Conservation (phyloP, 2,329 filamentous ascomycete genomes). For the Verticillium nonalfalfae region DNA sequence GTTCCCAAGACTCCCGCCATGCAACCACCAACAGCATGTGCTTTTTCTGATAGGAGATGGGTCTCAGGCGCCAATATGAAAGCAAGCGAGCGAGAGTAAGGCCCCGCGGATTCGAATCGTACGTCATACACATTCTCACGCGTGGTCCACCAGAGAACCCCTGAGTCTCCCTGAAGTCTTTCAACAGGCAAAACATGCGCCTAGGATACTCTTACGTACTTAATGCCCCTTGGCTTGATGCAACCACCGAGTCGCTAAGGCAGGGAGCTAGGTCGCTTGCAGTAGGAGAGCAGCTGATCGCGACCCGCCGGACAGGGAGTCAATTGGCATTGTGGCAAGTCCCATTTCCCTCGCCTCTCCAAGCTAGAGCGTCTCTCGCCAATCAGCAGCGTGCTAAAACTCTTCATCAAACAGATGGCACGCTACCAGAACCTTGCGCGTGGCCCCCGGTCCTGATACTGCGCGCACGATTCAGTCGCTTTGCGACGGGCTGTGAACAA, state of each 20-base stretch:
- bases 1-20: background rate
- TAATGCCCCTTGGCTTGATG: background rate
- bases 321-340: background rate
- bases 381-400: background rate
- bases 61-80: background rate
- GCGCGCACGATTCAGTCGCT: background rate
- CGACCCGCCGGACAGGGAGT: conserved; percentile 1
- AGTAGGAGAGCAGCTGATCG: background rate
- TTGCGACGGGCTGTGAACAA: background rate
- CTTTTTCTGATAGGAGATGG: background rate
- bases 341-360: background rate
- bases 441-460: background rate
- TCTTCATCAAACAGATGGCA: background rate
- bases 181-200: background rate
- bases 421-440: background rate
- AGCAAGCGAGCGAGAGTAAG: background rate
- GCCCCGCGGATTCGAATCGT: background rate
- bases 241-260: background rate
- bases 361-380: background rate
- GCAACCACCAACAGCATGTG: background rate
- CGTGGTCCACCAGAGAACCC: background rate
- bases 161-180: background rate
- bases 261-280: background rate
- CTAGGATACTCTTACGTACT: conserved; percentile 1
- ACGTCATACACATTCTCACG: background rate